Conservation (phyloP, 2,329 filamentous ascomycete species). For the Exophiala spinifera region DNA sequence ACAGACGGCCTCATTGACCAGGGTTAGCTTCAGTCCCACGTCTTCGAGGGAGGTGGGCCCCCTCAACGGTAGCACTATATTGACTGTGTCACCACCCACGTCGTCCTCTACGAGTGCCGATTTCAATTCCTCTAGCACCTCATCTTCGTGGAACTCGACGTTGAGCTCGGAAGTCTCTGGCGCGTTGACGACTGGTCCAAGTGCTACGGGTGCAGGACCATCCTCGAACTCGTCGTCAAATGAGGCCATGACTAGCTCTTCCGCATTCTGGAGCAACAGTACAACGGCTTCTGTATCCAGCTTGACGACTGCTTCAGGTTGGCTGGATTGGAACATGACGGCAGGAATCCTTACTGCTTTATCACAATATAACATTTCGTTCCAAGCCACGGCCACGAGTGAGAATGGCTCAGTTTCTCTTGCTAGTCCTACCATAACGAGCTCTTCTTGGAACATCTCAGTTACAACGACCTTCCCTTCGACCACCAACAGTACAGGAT, state of each 20-base stretch:
- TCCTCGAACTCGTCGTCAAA: background rate
- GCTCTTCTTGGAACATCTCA: background rate
- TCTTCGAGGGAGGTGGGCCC: background rate
- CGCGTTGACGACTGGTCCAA: background rate
- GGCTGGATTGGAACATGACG: conserved; percentile 18
- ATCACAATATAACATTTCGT: background rate
- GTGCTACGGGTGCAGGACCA: background rate
- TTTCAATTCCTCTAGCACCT: background rate
- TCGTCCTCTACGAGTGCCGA: background rate
- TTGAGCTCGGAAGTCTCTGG: background rate
- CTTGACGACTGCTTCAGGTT: conserved; percentile 1
- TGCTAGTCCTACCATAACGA: background rate
- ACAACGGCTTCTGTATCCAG: background rate
- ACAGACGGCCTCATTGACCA: background rate
- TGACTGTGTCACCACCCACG: background rate
- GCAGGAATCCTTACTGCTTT: background rate
- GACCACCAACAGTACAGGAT: background rate
- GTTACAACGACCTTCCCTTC: background rate
- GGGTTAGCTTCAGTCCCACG: background rate
- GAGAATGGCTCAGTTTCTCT: background rate
- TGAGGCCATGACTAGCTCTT: conserved; percentile 1
- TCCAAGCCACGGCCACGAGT: background rate
- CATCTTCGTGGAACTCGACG: background rate
- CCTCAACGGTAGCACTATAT: background rate
- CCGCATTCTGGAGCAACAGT: conserved; percentile 12